Conservation (phyloP, 1,284 basidiomycete genomes). For the Sanguinoderma infundibulare region DNA sequence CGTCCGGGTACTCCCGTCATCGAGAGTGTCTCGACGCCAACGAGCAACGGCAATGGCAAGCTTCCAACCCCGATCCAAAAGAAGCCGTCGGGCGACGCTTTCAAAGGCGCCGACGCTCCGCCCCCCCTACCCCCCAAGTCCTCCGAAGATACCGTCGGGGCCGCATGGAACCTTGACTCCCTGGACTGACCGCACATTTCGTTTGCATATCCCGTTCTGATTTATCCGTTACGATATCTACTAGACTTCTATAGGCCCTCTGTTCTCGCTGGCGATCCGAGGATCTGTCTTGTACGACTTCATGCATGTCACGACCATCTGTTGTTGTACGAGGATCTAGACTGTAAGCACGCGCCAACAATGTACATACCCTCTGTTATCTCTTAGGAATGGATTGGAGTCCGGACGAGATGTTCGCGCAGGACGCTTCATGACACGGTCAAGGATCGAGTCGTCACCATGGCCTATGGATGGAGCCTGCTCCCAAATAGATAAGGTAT, state of each 20-base stretch:
- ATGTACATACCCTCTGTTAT: conserved; percentile 16
- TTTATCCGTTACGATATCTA: background rate
- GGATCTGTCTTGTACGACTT: conserved; percentile 4
- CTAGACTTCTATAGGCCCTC: background rate
- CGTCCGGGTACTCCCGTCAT: background rate
- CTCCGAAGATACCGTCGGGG: background rate
- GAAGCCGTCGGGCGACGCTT: background rate
- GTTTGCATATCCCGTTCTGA: background rate
- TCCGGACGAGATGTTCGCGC: background rate
- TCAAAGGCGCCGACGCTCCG: background rate
- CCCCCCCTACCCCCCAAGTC: background rate
- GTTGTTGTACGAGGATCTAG: conserved; percentile 16
- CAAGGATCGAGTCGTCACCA: background rate
- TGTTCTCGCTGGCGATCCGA: background rate
- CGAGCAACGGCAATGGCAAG: background rate
- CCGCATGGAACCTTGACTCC: no score
- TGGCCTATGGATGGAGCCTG: background rate
- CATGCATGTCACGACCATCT: conserved; percentile 8
- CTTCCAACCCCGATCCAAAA: background rate
- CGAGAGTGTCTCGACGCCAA: background rate
- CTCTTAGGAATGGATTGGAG: conserved; percentile 7
- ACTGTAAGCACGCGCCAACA: conserved; percentile 9
- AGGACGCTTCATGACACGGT: background rate
- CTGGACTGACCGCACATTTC: background rate
- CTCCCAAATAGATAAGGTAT: conserved; percentile 5